Conservation (phyloP, 192 early-diverging fungal genomes). For the Phlyctochytrium bullatum region DNA sequence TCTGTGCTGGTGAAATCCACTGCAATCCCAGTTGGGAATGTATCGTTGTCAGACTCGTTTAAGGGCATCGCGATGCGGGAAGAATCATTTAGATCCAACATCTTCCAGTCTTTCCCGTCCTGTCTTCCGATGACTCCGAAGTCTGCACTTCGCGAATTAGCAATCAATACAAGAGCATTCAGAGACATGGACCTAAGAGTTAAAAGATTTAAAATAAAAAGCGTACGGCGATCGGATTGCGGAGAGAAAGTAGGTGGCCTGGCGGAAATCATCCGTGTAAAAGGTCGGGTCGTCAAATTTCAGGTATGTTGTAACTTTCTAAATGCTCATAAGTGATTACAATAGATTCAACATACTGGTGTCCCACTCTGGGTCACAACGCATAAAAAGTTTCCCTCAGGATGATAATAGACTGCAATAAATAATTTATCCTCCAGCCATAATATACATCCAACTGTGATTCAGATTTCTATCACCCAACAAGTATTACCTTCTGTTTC, state of each 20-base stretch:
- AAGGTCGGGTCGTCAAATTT: slow-evolving; percentile 10
- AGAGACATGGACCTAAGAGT: slow-evolving; percentile 4
- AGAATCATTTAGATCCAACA: slow-evolving; percentile 65
- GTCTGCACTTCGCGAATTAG: background rate
- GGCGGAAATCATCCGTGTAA: no score
- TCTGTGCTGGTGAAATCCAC: slow-evolving; percentile 70
- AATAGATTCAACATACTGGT: slow-evolving; percentile 7
- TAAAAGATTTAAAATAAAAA: no score
- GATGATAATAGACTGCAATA: slow-evolving; percentile 58
- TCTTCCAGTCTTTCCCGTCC: slow-evolving; percentile 57
- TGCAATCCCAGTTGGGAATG: slow-evolving; percentile 66
- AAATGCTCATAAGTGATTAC: no score
- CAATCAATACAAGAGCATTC: background rate
- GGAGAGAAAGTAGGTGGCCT: no score
- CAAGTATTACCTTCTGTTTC: background rate
- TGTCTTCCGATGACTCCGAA: slow-evolving; percentile 40
- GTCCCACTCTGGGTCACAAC: slow-evolving; percentile 21
- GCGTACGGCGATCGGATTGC: no score
- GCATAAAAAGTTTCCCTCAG: slow-evolving; percentile 18
- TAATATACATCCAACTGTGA: slow-evolving; percentile 62
- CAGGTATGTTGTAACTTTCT: no score
- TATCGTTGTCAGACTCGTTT: slow-evolving; percentile 53
- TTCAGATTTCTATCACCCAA: slow-evolving; percentile 7
- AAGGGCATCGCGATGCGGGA: slow-evolving; percentile 57
- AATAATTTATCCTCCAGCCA: slow-evolving; percentile 77